Evolutionary conservation across 2,329 filamentous ascomycete genomes (phyloP).

Genomic region (Fusarium compactum): DNA sequence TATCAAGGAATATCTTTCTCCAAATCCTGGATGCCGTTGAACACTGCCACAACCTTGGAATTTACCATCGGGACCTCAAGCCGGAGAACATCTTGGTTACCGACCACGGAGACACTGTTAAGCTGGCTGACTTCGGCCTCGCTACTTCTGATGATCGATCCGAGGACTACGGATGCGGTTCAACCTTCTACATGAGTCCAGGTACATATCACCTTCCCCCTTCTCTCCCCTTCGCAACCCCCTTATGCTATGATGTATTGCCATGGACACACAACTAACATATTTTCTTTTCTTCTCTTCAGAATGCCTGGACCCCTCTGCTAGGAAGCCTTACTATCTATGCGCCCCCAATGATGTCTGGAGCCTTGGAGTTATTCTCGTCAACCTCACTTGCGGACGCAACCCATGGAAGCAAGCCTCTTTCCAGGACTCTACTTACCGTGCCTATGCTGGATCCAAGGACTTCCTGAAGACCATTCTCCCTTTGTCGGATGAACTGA

Average conservation of each 20-base stretch:
- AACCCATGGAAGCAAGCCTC: slow-evolving; percentile 99
- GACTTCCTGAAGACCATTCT: slow-evolving; percentile 94
- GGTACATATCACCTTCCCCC: slow-evolving; percentile 68
- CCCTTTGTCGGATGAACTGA: slow-evolving; percentile 88
- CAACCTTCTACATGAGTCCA: slow-evolving; percentile 99
- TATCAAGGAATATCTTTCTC: slow-evolving; percentile 89
- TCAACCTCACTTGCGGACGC: slow-evolving; percentile 96
- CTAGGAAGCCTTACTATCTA: slow-evolving; percentile 82
- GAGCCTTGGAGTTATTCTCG: slow-evolving; percentile 97
- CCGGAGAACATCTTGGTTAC: slow-evolving; percentile 97
- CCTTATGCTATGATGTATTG: slow-evolving; percentile 7
- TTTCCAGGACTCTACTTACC: slow-evolving; percentile 92
- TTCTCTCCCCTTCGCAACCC: slow-evolving; percentile 21
- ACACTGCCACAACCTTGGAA: slow-evolving; percentile 91
- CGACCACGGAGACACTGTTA: slow-evolving; percentile 88
- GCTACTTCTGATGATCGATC: slow-evolving; percentile 87
- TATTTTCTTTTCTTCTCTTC: slow-evolving; percentile 45
- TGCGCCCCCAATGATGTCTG: slow-evolving; percentile 97
- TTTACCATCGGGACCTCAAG: slow-evolving; percentile 98
- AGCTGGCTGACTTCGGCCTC: slow-evolving; percentile 96
- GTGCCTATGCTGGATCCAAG: slow-evolving; percentile 85
- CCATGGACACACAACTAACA: slow-evolving; percentile 43
- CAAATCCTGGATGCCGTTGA: slow-evolving; percentile 97
- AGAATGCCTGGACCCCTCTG: slow-evolving; percentile 90
- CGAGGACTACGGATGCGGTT: slow-evolving; percentile 96